Evolutionary conservation across 164 flowering plant genomes (phyloP), one percentile per base, ranked within the genome.

Genomic region (Malania oleifera): DNA sequence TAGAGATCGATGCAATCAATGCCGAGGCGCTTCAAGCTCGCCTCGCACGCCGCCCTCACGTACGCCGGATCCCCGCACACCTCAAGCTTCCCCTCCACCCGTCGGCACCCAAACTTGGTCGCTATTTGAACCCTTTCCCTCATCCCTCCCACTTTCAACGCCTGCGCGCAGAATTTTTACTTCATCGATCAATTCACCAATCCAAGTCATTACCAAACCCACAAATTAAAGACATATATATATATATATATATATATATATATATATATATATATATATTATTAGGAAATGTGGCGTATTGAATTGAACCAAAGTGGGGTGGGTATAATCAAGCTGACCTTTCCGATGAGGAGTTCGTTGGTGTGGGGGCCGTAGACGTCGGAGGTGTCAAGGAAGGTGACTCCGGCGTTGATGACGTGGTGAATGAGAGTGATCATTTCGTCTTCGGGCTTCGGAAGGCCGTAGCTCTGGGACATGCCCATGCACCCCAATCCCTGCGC

Each of bases 341-440:
- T 47, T 11, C 72, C 72, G 50, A 73, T 41, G 38, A 73, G 77
- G 23, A 73, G 59, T 43, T 73, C 77, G 63, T 73, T 73, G 45
- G 73, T 69, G 62, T 34, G 31, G 7, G 77, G 77, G 5, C 77
- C 77, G 57, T 74, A 74, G 26, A 70, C 11, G 56, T 74, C 77
- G 56, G 77, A 67, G 53, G 77, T 74, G 47, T 74, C 77, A 56
- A 74, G 72, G 43, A 74, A 64, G 50, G 77, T 74, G 72, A 74
- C 56, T 19, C 77, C 77, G 55, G 39, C 0, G 54, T 53, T 11
- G 57, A 70, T 34, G 61, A 75, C 77, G 47, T 70, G 72, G 72
- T 63, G 77, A 56, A 73, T 61, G 58, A 73, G 73, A 24, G 40
- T 35, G 61, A 69, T 64, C 73, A 69, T 65, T 50, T 69, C 70